A percentile compares a stretch with the other conserved stretches of the same genome.
Conservation (phyloP, 345 rosid species). For the Citrus maxima region DNA sequence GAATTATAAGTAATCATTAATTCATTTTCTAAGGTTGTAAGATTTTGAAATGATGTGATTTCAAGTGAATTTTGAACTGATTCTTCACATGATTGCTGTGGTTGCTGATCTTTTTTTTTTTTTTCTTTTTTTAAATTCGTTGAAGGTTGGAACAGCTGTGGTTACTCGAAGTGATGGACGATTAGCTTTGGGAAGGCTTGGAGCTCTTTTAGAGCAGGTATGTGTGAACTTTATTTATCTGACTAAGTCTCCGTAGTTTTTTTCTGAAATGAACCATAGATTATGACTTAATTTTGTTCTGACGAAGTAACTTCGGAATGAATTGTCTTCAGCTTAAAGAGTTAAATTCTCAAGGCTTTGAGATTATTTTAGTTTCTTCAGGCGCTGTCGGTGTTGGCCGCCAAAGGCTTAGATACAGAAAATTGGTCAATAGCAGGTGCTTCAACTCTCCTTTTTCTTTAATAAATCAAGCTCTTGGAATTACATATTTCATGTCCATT, state of each 20-base stretch:
- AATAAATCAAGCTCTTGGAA: not conserved
- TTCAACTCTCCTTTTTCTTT: not conserved
- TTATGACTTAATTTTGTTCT: not conserved
- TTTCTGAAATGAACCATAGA: not conserved
- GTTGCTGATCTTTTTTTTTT: not conserved
- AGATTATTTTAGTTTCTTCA: constrained; percentile 50
- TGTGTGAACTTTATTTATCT: not conserved
- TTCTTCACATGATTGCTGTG: not conserved
- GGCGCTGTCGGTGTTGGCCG: constrained; percentile 69
- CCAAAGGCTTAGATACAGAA: constrained; percentile 50
- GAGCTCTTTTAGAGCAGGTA: constrained; percentile 64
- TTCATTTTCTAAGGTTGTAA: not conserved
- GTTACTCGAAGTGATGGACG: constrained; percentile 57
- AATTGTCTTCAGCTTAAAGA: constrained; percentile 44
- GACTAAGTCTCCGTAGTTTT: not conserved
- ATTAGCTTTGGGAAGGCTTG: constrained; percentile 56
- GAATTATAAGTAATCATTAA: not conserved
- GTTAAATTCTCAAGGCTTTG: constrained; percentile 41
- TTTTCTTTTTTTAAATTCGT: not conserved
- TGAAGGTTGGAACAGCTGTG: constrained; percentile 65
- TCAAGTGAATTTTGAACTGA: not conserved
- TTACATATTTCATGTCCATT: not conserved
- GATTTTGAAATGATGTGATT: not conserved
- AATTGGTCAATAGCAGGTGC: constrained; percentile 55
- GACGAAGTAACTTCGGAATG: not conserved